Percentiles rank a stretch among this genome's conserved stretches.
These are phyloP conservation scores for Lecanoromycetidae sp. DNA, from an alignment of 2,329 filamentous ascomycete genomes.

Conservation along the genomic window DNA sequence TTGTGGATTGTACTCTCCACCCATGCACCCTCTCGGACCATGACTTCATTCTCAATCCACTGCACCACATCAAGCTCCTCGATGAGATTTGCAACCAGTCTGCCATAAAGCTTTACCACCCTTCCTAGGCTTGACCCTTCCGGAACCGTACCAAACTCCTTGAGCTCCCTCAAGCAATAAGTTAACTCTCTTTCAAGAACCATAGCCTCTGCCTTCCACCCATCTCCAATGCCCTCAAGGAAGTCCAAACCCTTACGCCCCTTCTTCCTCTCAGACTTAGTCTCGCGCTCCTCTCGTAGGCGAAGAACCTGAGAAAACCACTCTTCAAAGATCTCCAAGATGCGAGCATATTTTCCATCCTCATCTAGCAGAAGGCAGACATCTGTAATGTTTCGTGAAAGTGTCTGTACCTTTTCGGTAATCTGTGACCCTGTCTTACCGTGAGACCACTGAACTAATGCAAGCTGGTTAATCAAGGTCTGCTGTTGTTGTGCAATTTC, in stretches of 20 bases:
- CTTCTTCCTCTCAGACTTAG: background rate
- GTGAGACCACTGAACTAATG: slow-evolving; percentile 14
- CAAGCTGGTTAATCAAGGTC: slow-evolving; percentile 10
- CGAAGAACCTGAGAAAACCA: slow-evolving; percentile 13
- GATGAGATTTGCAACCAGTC: slow-evolving; percentile 5
- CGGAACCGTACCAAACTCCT: slow-evolving; percentile 6
- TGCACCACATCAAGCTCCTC: slow-evolving; percentile 16
- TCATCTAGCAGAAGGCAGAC: slow-evolving; percentile 2
- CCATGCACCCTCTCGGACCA: slow-evolving; percentile 8
- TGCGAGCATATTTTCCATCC: slow-evolving; percentile 11
- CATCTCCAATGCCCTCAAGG: slow-evolving; percentile 17
- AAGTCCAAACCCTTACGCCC: slow-evolving; percentile 1
- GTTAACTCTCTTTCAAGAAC: slow-evolving; percentile 16
- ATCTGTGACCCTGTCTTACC: slow-evolving; percentile 5
- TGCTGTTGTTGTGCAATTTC: slow-evolving; percentile 13
- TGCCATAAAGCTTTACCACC: slow-evolving; percentile 1
- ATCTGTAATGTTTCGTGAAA: slow-evolving; percentile 13
- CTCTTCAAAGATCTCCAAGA: slow-evolving; percentile 12
- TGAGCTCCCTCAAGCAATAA: slow-evolving; percentile 12
- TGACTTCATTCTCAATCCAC: slow-evolving; percentile 13
- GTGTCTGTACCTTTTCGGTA: slow-evolving; percentile 9
- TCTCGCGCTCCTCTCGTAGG: slow-evolving; percentile 4
- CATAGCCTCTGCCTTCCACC: slow-evolving; percentile 17
- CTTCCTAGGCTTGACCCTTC: background rate
- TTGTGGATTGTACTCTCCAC: slow-evolving; percentile 9